These are phyloP conservation scores for Arbutus unedo DNA, from an alignment of 148 eudicot genomes.

Conservation along the genomic window DNA sequence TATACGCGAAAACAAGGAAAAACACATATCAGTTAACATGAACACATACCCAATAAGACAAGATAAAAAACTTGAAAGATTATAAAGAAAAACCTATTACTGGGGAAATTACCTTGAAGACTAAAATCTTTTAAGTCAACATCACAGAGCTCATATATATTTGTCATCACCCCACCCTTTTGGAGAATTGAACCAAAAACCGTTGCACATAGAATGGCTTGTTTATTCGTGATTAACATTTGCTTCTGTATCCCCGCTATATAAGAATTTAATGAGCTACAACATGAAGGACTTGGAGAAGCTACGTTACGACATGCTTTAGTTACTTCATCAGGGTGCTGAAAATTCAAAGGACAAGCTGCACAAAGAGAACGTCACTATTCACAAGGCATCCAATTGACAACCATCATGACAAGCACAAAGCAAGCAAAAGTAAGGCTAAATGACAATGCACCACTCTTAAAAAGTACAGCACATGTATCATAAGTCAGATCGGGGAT, in stretches of 20 bases:
- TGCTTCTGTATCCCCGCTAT: constrained; percentile 76
- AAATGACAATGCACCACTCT: neutral
- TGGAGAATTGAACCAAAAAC: constrained; percentile 70
- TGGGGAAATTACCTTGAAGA: constrained; percentile 62
- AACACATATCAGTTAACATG: constrained; percentile 26
- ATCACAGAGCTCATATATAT: constrained; percentile 92
- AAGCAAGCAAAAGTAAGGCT: neutral
- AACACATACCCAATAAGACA: constrained; percentile 5
- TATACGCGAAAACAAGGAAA: constrained; percentile 14
- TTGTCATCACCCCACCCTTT: constrained; percentile 83
- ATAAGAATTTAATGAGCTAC: constrained; percentile 76
- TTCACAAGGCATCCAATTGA: neutral
- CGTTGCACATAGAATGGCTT: constrained; percentile 90
- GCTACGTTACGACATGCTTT: constrained; percentile 74
- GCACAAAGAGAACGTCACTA: constrained; percentile 24
- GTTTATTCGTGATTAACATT: constrained; percentile 85
- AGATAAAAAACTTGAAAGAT: neutral
- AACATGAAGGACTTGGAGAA: constrained; percentile 86
- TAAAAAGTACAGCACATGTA: neutral
- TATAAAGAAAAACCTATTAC: neutral
- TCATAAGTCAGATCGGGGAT: neutral
- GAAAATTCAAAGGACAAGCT: constrained; percentile 84
- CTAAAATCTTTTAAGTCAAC: constrained; percentile 90
- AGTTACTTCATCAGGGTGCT: constrained; percentile 70
- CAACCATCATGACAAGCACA: neutral